A percentile compares a stretch with the other conserved stretches of the same genome.
phyloP scores from a whole-genome alignment of 192 early-diverging fungal genomes.

The Podochytrium sp. region DNA sequence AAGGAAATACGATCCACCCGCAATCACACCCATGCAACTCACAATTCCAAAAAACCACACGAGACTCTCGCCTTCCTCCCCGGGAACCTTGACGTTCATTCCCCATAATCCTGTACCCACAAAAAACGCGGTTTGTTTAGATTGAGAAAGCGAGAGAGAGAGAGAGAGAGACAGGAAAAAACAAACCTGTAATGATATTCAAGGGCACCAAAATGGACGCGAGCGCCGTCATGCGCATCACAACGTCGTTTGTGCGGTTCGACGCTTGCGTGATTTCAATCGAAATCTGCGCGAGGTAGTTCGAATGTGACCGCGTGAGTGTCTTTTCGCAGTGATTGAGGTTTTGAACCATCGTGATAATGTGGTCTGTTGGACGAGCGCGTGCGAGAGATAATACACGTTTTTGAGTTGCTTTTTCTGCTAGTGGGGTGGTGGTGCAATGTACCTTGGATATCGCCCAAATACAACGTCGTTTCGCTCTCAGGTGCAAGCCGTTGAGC shows the following conservation, averaged over 20 bases:
- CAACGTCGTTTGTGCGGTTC: conserved; percentile 85
- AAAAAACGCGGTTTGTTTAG: neutral
- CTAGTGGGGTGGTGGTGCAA: too few species aligned
- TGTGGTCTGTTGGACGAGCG: conserved; percentile 60
- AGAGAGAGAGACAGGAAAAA: conserved; percentile 43
- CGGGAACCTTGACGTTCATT: conserved; percentile 56
- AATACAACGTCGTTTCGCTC: conserved; percentile 56
- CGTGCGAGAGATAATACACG: too few species aligned
- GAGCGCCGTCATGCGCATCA: conserved; percentile 85
- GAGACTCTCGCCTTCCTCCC: conserved; percentile 43
- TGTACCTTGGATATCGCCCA: conserved; percentile 65
- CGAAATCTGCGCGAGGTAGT: conserved; percentile 81
- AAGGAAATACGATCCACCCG: neutral
- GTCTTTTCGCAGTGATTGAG: conserved; percentile 76
- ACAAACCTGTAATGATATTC: conserved; percentile 77
- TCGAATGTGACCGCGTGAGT: conserved; percentile 73
- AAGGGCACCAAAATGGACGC: conserved; percentile 90
- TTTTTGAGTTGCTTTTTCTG: too few species aligned
- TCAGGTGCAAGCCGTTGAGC: conserved; percentile 45
- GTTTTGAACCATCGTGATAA: conserved; percentile 71
- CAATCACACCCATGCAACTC: conserved; percentile 32
- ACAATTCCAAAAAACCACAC: conserved; percentile 54
- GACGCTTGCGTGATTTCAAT: conserved; percentile 69
- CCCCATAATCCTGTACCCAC: conserved; percentile 48
- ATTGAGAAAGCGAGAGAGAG: neutral